These are phyloP conservation scores for Globisporangium barbulae DNA, from an alignment of 352 stramenopile genomes.

Conservation along the genomic window DNA sequence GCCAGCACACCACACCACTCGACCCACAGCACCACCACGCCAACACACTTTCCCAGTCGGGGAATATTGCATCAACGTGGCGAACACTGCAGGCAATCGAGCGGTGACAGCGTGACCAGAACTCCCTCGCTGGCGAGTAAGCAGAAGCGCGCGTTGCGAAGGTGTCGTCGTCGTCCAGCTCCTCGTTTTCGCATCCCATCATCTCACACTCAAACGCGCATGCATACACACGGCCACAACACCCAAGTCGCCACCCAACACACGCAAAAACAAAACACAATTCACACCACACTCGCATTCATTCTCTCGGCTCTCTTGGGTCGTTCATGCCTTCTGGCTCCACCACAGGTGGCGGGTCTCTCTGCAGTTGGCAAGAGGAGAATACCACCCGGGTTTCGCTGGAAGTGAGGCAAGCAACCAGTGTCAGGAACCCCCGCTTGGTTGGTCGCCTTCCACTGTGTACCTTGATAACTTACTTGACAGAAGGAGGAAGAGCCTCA, in stretches of 20 bases:
- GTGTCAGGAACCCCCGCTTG: slow-evolving; percentile 3
- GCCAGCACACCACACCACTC: background rate
- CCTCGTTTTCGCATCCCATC: background rate
- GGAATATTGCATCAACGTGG: background rate
- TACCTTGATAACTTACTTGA: slow-evolving; percentile 28
- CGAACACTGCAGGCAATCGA: background rate
- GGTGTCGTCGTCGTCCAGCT: background rate
- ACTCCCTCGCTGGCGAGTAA: background rate
- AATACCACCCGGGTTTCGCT: background rate
- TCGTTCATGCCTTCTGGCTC: background rate
- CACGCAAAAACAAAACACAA: slow-evolving; percentile 7
- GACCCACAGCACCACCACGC: background rate
- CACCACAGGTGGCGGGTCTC: background rate
- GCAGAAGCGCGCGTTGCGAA: background rate
- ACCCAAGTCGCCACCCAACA: slow-evolving; percentile 11
- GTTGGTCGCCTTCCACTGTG: slow-evolving; percentile 2
- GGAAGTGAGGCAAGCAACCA: background rate
- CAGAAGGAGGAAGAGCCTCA: slow-evolving; percentile 21
- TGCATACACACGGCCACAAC: background rate
- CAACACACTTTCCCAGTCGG: slow-evolving; percentile 5
- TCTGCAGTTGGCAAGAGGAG: slow-evolving; percentile 14
- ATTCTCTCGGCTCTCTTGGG: background rate
- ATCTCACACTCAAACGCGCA: background rate
- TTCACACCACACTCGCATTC: slow-evolving; percentile 11
- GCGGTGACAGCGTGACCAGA: background rate